These are phyloP conservation scores for Ciborinia camelliae DNA, from an alignment of 2,329 filamentous ascomycete genomes.

Conservation along the genomic window DNA sequence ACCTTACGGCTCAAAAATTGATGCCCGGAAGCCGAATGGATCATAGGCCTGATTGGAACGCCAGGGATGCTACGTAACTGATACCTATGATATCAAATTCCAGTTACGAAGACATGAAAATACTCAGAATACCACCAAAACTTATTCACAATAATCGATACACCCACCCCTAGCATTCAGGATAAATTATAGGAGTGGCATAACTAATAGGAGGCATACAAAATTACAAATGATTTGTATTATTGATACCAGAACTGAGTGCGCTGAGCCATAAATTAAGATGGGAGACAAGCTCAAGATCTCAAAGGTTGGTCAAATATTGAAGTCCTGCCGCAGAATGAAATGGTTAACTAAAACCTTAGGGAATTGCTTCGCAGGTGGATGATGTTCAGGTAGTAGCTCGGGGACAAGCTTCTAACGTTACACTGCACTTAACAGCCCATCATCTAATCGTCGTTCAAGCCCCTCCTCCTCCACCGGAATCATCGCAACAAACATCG, in stretches of 20 bases:
- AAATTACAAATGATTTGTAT: constrained; percentile 15
- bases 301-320: constrained; percentile 40
- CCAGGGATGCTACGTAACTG: constrained; percentile 7
- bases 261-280: constrained; percentile 22
- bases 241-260: constrained; percentile 4
- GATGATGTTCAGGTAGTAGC: constrained; percentile 60
- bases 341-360: constrained; percentile 4
- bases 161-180: not conserved
- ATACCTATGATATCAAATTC: constrained; percentile 2
- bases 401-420: constrained; percentile 54
- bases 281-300: constrained; percentile 46
- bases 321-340: not conserved
- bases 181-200: not conserved
- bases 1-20: not conserved
- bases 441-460: constrained; percentile 53
- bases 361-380: constrained; percentile 42
- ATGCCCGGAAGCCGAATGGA: not conserved
- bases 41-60: not conserved
- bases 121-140: not conserved
- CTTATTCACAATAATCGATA: not conserved
- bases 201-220: not conserved
- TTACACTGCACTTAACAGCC: constrained; percentile 58
- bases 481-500: constrained; percentile 21
- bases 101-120: not conserved
- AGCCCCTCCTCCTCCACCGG: constrained; percentile 30